Evolutionary conservation across 495 filamentous ascomycete species (phyloP), one percentile per base, ranked within the genome.

Genomic region (Astrocystis sublimbata): DNA sequence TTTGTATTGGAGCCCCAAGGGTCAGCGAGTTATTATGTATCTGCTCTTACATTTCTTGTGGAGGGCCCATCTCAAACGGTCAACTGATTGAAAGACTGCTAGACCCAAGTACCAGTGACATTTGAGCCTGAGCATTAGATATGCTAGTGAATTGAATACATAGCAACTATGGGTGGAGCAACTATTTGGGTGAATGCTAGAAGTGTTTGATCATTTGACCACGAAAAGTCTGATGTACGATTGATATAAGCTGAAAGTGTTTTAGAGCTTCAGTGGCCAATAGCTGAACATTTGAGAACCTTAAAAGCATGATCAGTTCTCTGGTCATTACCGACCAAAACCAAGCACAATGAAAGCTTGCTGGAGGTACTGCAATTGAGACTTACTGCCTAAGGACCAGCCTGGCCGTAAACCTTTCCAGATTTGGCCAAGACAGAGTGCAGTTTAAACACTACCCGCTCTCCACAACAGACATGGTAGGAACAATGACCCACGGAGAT

Each of bases 161-260:
- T 53, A 41, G 13, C 23, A 61, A 12, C 58, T 61, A 61, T 53
- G n/a, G n/a, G n/a, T n/a, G n/a, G n/a, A n/a, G n/a, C n/a, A n/a
- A n/a, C n/a, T n/a, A n/a, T n/a, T n/a, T n/a, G n/a, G n/a, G n/a
- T n/a, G n/a, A n/a, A n/a, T n/a, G n/a, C n/a, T 38, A 45, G 38
- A 45, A 53, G 52, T 50, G 47, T 35, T 30, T 53, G 17, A 35
- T 43, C 38, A 38, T 45, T 19, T 31, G 33, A 43, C 24, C 24
- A 51, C 12, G 2, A 10, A 4, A 26, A 4, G n/a, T 19, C 28
- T 9, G 40, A 53, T 40, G 43, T 45, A 42, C 6, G 21, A 9
- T 24, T 26, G 58, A 38, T 28, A 52, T n/a, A 41, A 51, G 33
- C 28, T 36, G 26, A 36, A 17, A 15, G 7, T 45, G 21, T 28